A percentile compares a stretch with the other conserved stretches of the same genome.
Evolutionary conservation across 2,329 filamentous ascomycete genomes (phyloP).

Genomic region (Aureobasidium sp.): DNA sequence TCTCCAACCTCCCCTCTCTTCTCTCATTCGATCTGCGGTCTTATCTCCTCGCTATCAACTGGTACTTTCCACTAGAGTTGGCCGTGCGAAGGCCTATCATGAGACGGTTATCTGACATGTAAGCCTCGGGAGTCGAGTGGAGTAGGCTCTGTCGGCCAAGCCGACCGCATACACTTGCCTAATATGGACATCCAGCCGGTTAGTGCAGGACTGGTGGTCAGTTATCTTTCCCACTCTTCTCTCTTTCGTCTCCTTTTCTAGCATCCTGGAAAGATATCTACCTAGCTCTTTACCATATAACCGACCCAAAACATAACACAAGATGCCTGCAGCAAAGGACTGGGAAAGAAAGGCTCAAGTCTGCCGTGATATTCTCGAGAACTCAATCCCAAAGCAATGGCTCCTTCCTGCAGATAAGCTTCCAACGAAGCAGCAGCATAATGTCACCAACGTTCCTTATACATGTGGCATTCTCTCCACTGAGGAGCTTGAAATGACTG

Average conservation of each 20-base stretch:
- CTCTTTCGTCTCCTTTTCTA: not conserved
- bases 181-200: not conserved
- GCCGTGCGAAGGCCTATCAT: not conserved
- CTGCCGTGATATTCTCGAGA: slow-evolving; percentile 14
- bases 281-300: not conserved
- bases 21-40: not conserved
- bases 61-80: not conserved
- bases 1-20: not conserved
- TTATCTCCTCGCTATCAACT: not conserved
- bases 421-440: slow-evolving; percentile 43
- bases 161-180: not conserved
- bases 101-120: not conserved
- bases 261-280: not conserved
- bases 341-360: slow-evolving; percentile 8
- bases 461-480: slow-evolving; percentile 50
- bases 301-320: not conserved
- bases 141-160: not conserved
- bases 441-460: slow-evolving; percentile 48
- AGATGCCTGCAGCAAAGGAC: slow-evolving; percentile 11
- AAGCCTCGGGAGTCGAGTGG: not conserved
- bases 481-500: slow-evolving; percentile 43
- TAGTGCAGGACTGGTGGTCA: not conserved
- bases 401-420: slow-evolving; percentile 44
- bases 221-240: not conserved
- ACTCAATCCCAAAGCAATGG: slow-evolving; percentile 50